These are phyloP conservation scores for Ogataea paraovalis DNA, from an alignment of 805 yeast genomes.

Conservation along the genomic window DNA sequence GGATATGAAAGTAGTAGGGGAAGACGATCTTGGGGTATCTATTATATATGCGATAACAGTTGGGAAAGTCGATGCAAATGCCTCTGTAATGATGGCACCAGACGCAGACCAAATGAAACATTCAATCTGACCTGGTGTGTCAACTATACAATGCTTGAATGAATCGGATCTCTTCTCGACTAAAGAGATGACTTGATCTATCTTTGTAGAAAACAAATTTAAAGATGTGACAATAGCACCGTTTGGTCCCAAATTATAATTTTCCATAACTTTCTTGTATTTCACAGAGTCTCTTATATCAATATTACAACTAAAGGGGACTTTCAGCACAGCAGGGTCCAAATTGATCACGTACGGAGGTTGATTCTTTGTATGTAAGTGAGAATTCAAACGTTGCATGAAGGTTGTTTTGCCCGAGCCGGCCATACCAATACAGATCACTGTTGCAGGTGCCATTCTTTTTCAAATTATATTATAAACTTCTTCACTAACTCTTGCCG, in stretches of 20 bases:
- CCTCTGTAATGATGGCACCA: slow-evolving; percentile 93
- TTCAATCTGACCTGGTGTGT: slow-evolving; percentile 98
- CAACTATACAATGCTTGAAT: slow-evolving; percentile 73
- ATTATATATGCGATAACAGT: slow-evolving; percentile 94
- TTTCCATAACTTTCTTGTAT: slow-evolving; percentile 94
- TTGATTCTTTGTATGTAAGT: slow-evolving; percentile 63
- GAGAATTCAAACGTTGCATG: slow-evolving; percentile 90
- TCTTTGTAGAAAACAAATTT: slow-evolving; percentile 88
- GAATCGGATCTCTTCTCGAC: slow-evolving; percentile 71
- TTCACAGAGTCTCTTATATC: slow-evolving; percentile 96
- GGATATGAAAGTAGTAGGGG: slow-evolving; percentile 96
- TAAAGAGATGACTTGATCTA: slow-evolving; percentile 86
- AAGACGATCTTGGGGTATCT: slow-evolving; percentile 91
- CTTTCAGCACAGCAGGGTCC: slow-evolving; percentile 93
- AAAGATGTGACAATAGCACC: slow-evolving; percentile 97
- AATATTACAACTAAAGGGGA: slow-evolving; percentile 92
- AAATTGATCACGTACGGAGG: slow-evolving; percentile 91
- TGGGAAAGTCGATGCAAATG: slow-evolving; percentile 93
- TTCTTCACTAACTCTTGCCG: too few relatives aligned
- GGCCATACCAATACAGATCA: slow-evolving; percentile 43
- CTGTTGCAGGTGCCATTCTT: slow-evolving; percentile 33
- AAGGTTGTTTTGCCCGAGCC: slow-evolving; percentile 95
- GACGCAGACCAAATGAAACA: slow-evolving; percentile 98
- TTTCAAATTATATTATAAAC: too few relatives aligned
- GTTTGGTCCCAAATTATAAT: slow-evolving; percentile 92